Percentiles rank a stretch among this genome's conserved stretches.
Evolutionary conservation across 1,284 basidiomycete genomes (phyloP).

Genomic region (Fomitopsis schrenkii): DNA sequence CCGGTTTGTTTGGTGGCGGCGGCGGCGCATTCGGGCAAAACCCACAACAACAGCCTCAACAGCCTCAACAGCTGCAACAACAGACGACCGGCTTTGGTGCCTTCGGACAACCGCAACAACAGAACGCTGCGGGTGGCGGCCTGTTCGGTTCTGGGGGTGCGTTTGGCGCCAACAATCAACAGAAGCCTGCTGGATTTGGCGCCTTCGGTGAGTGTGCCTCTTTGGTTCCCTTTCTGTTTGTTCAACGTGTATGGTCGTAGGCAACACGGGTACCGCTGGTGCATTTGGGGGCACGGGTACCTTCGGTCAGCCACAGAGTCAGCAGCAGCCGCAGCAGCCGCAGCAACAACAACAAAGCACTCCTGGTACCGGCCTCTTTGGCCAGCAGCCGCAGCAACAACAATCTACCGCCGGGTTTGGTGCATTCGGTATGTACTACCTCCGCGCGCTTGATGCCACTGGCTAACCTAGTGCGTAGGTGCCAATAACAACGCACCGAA

Average conservation of each 20-base stretch:
- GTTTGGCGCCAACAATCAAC: slow-evolving; percentile 26
- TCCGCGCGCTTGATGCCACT: not conserved
- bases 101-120: too few species aligned
- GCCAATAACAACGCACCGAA: slow-evolving; percentile 34
- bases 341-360: slow-evolving; percentile 29
- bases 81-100: slow-evolving; percentile 27
- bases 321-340: slow-evolving; percentile 37
- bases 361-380: slow-evolving; percentile 41
- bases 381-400: slow-evolving; percentile 29
- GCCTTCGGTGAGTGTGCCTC: slow-evolving; percentile 29
- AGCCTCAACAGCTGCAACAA: slow-evolving; percentile 20
- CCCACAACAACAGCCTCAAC: slow-evolving; percentile 14
- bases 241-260: slow-evolving; percentile 10
- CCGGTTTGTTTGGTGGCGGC: slow-evolving; percentile 37
- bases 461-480: slow-evolving; percentile 2
- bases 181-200: slow-evolving; percentile 25
- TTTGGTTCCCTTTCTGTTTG: not conserved
- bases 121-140: too few species aligned
- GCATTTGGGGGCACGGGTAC: slow-evolving; percentile 29
- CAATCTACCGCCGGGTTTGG: slow-evolving; percentile 29
- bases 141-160: too few species aligned
- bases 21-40: slow-evolving; percentile 28
- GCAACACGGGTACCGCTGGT: slow-evolving; percentile 23
- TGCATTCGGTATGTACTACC: slow-evolving; percentile 31
- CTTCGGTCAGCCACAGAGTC: slow-evolving; percentile 39